Percentiles rank a stretch among this genome's conserved stretches.
phyloP scores from a whole-genome alignment of 1,139 yeast species.

The Hemisphaericaspora subhashii region DNA sequence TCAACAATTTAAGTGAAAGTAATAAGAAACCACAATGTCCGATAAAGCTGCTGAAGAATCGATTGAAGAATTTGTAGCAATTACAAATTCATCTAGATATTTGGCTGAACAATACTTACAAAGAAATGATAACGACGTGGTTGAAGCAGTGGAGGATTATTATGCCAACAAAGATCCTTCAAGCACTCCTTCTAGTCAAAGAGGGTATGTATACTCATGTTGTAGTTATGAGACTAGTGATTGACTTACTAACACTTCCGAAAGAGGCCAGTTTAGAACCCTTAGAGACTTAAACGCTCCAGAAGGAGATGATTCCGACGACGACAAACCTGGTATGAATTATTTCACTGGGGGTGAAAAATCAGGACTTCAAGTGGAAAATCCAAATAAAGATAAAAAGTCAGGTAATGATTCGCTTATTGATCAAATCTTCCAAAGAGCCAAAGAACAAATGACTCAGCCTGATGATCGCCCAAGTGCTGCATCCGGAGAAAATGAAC shows the following conservation, averaged over 20 bases:
- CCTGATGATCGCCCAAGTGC: constrained; percentile 48
- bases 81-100: constrained; percentile 37
- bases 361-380: constrained; percentile 90
- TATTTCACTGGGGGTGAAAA: constrained; percentile 96
- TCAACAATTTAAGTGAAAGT: not conserved
- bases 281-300: constrained; percentile 51
- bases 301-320: constrained; percentile 46
- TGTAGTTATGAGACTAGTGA: too few relatives aligned
- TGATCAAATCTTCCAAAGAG: constrained; percentile 47
- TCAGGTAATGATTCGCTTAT: constrained; percentile 47
- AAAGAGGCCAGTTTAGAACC: constrained; percentile 31
- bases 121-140: constrained; percentile 38
- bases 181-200: constrained; percentile 6
- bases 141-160: constrained; percentile 45
- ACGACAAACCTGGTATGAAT: constrained; percentile 66
- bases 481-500: constrained; percentile 14
- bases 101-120: constrained; percentile 46
- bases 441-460: constrained; percentile 43
- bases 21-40: not conserved
- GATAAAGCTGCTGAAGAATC: constrained; percentile 15
- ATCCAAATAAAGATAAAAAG: constrained; percentile 61
- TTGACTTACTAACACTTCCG: constrained; percentile 2
- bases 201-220: constrained; percentile 9
- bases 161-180: constrained; percentile 24
- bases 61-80: constrained; percentile 53